Conservation (phyloP, 345 rosid species). For the Lumnitzera racemosa region DNA sequence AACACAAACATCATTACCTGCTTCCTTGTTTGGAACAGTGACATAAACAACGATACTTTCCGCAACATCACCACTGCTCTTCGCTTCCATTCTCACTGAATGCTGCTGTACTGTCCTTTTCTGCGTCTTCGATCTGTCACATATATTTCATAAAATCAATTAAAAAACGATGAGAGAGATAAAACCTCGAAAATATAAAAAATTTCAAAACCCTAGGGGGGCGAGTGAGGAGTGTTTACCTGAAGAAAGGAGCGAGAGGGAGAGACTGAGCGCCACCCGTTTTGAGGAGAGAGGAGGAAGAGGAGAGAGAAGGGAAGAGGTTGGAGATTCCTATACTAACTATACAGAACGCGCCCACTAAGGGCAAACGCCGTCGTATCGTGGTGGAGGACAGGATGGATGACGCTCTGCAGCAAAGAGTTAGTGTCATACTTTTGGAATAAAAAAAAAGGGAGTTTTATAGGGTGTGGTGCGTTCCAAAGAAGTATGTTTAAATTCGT, state of each 20-base stretch:
- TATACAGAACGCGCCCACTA: constrained; percentile 65
- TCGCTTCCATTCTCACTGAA: constrained; percentile 55
- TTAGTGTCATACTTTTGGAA: constrained; percentile 15
- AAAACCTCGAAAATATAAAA: not conserved
- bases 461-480: constrained; percentile 5
- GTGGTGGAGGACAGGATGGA: constrained; percentile 20
- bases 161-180: not conserved
- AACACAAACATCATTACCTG: constrained; percentile 32
- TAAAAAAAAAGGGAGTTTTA: constrained; percentile 1
- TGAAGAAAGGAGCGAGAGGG: constrained; percentile 35
- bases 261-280: constrained; percentile 50
- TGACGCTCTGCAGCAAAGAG: constrained; percentile 16
- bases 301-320: constrained; percentile 28
- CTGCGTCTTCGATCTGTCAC: constrained; percentile 41
- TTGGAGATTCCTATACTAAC: constrained; percentile 56
- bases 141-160: not conserved
- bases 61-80: constrained; percentile 40
- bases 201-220: not conserved
- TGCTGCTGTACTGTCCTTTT: constrained; percentile 20
- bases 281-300: constrained; percentile 26
- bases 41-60: constrained; percentile 82
- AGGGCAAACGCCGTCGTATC: constrained; percentile 42
- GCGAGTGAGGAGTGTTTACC: constrained; percentile 19
- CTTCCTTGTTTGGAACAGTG: constrained; percentile 83
- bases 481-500: constrained; percentile 2